Evolutionary conservation across 1,284 basidiomycete genomes (phyloP).

Genomic region (Trichosporon inkin): DNA sequence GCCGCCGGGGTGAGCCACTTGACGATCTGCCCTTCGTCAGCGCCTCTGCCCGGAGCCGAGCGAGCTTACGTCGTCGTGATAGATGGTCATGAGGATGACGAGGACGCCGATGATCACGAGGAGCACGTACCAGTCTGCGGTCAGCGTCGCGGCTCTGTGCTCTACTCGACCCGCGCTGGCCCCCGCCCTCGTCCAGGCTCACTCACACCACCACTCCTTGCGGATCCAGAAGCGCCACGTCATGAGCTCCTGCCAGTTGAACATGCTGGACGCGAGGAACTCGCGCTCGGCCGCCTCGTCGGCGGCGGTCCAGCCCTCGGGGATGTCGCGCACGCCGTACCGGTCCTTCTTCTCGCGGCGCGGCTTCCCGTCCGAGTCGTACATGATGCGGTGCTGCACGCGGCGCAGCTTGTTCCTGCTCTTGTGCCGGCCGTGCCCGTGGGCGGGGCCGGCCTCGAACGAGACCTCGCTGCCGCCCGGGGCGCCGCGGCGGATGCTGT

Average conservation of each 20-base stretch:
- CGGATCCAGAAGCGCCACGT: constrained; percentile 56
- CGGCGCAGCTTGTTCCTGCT: not conserved
- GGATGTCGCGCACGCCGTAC: constrained; percentile 14
- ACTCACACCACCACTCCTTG: constrained; percentile 56
- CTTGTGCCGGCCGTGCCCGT: not conserved
- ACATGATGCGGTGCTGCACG: not conserved
- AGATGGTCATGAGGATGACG: constrained; percentile 61
- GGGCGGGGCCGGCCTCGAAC: no score
- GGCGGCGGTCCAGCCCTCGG: constrained; percentile 42
- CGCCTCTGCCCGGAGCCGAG: not conserved
- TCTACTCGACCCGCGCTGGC: no score
- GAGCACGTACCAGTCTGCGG: constrained; percentile 56
- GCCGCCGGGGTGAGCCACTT: constrained; percentile 62
- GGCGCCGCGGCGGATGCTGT: not conserved
- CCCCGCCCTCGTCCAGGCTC: not conserved
- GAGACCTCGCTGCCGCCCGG: not conserved
- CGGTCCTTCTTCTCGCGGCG: constrained; percentile 16
- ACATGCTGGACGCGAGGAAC: constrained; percentile 47
- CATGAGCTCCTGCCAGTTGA: constrained; percentile 54
- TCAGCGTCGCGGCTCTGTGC: constrained; percentile 1
- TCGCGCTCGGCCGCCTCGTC: constrained; percentile 45
- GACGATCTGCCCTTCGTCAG: constrained; percentile 58
- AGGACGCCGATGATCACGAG: constrained; percentile 51
- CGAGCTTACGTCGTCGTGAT: constrained; percentile 52
- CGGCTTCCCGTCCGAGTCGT: not conserved